A percentile compares a stretch with the other conserved stretches of the same genome.
phyloP scores from a whole-genome alignment of 495 filamentous ascomycete genomes.

The Hypoxylon fuscum region DNA sequence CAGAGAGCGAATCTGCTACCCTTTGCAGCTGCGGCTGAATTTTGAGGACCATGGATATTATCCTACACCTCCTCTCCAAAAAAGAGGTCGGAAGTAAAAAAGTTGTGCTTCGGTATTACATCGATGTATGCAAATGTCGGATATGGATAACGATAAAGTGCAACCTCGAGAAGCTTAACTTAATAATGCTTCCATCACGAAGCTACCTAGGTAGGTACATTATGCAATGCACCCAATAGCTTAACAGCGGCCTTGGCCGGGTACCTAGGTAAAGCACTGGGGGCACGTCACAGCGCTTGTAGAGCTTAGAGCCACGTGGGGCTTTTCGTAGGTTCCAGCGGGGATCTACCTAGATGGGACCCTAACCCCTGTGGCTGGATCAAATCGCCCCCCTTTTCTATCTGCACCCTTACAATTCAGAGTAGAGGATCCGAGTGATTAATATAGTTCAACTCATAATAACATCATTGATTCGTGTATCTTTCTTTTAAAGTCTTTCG shows the following conservation, averaged over 20 bases:
- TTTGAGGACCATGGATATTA: conserved; percentile 41
- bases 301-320: conserved; percentile 37
- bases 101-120: too few relatives aligned
- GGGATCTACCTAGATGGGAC: conserved; percentile 5
- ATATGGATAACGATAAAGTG: not conserved
- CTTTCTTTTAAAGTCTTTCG: too few relatives aligned
- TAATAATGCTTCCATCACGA: not conserved
- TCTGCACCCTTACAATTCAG: too few relatives aligned
- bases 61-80: not conserved
- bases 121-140: conserved; percentile 14
- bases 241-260: conserved; percentile 12
- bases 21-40: conserved; percentile 31
- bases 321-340: conserved; percentile 32
- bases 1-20: conserved; percentile 40
- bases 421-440: too few relatives aligned
- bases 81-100: not conserved
- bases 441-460: too few relatives aligned
- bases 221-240: conserved; percentile 4
- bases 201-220: too few relatives aligned
- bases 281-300: conserved; percentile 25
- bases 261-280: not conserved
- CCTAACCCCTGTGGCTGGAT: not conserved
- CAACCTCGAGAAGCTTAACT: conserved; percentile 9
- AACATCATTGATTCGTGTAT: too few relatives aligned
- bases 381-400: not conserved